phyloP scores from a whole-genome alignment of 108 stramenopile species.

The Discostella stelligeroides region DNA sequence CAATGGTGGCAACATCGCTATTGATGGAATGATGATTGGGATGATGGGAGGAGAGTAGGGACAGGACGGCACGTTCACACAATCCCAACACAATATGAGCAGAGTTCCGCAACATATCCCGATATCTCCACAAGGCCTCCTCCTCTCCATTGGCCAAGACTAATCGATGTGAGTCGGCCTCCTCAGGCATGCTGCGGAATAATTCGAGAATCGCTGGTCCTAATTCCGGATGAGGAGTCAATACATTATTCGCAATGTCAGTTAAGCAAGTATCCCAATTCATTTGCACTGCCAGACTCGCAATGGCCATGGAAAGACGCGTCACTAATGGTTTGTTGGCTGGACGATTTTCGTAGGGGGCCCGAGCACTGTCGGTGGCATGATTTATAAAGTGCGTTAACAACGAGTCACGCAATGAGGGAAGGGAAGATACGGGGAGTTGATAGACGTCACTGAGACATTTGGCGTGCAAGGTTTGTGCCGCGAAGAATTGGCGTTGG shows the following conservation, averaged over 20 bases:
- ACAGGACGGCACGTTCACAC: constrained; percentile 33
- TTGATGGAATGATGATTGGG: background rate
- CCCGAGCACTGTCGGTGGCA: constrained; percentile 29
- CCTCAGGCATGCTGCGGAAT: constrained; percentile 75
- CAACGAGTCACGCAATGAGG: constrained; percentile 71
- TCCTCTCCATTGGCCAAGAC: constrained; percentile 55
- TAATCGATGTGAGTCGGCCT: constrained; percentile 73
- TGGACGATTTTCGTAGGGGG: constrained; percentile 23
- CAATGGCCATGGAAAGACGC: constrained; percentile 74
- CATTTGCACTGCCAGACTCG: constrained; percentile 84
- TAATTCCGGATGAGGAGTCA: constrained; percentile 26
- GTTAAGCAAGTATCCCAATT: constrained; percentile 65
- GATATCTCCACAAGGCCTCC: constrained; percentile 36
- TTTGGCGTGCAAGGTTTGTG: constrained; percentile 85
- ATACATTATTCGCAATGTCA: constrained; percentile 23
- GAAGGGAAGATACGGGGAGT: constrained; percentile 56
- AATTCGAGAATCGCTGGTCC: constrained; percentile 56
- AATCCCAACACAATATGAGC: constrained; percentile 26
- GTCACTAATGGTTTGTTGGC: constrained; percentile 58
- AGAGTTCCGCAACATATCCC: constrained; percentile 26
- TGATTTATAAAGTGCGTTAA: constrained; percentile 56
- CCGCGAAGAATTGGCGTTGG: constrained; percentile 85
- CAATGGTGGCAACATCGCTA: constrained; percentile 31
- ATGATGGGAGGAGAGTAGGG: background rate
- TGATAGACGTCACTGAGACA: constrained; percentile 68